Conservation (phyloP, 2,329 filamentous ascomycete genomes). For the Cladosporium austrohemisphaericum region DNA sequence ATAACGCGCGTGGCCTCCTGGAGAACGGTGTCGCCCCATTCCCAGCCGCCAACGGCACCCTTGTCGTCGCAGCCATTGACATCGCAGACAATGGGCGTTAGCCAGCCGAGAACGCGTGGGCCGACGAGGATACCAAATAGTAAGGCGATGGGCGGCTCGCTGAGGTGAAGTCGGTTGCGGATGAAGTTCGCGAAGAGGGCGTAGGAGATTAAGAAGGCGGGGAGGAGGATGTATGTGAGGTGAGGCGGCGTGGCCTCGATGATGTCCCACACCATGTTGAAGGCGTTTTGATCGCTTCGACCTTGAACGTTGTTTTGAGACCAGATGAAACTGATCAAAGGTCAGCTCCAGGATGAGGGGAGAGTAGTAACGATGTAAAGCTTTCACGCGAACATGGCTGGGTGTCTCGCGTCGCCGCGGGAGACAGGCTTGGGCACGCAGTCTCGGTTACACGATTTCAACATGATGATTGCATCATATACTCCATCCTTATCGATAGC, state of each 20-base stretch:
- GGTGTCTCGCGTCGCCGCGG: too few species aligned
- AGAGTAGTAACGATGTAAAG: background rate
- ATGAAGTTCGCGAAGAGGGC: conserved; percentile 46
- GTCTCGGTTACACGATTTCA: background rate
- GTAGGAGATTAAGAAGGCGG: conserved; percentile 45
- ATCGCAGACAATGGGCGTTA: conserved; percentile 40
- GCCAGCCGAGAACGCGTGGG: conserved; percentile 37
- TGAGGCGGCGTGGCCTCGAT: conserved; percentile 46
- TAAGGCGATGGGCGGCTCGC: conserved; percentile 47
- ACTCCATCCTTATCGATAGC: conserved; percentile 10
- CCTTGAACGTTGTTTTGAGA: too few species aligned
- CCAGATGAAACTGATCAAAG: too few species aligned
- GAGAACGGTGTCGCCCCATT: conserved; percentile 40
- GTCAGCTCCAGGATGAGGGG: too few species aligned
- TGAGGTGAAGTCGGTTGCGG: conserved; percentile 46
- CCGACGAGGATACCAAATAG: conserved; percentile 45
- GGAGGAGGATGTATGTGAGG: conserved; percentile 43
- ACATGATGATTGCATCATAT: too few species aligned
- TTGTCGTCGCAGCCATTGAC: conserved; percentile 23
- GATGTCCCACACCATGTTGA: conserved; percentile 38
- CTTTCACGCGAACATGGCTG: too few species aligned
- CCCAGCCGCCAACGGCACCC: conserved; percentile 35
- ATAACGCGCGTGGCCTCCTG: conserved; percentile 44
- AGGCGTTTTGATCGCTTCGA: background rate
- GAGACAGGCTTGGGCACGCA: too few species aligned